Conservation (phyloP, 352 stramenopile species). For the Saprolegnia parasitica region DNA sequence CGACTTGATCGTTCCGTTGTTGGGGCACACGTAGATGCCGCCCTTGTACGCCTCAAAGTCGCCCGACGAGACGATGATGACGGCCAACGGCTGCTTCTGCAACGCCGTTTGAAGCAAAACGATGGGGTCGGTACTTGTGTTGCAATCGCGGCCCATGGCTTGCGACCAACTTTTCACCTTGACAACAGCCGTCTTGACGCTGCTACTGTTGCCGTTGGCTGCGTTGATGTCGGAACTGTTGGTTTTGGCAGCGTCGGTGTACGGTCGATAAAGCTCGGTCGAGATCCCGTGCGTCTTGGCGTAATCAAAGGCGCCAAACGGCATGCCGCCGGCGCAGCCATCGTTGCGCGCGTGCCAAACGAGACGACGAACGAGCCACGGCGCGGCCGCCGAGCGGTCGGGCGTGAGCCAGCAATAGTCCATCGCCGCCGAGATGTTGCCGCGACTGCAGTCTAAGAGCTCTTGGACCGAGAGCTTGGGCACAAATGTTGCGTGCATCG, state of each 20-base stretch:
- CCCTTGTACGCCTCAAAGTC: slow-evolving; percentile 76
- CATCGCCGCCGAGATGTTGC: slow-evolving; percentile 61
- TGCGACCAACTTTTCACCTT: slow-evolving; percentile 66
- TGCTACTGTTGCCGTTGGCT: slow-evolving; percentile 32
- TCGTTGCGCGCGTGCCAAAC: slow-evolving; percentile 67
- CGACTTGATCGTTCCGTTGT: slow-evolving; percentile 32
- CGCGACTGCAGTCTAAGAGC: slow-evolving; percentile 67
- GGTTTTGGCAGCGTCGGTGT: slow-evolving; percentile 40
- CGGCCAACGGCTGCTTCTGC: slow-evolving; percentile 65
- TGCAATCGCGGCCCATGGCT: slow-evolving; percentile 56
- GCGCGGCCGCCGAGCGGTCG: slow-evolving; percentile 34
- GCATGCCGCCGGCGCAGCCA: slow-evolving; percentile 66
- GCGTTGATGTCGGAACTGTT: too few relatives aligned
- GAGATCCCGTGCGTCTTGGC: slow-evolving; percentile 54
- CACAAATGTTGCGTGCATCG: slow-evolving; percentile 37
- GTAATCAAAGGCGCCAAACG: slow-evolving; percentile 71
- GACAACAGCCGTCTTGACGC: slow-evolving; percentile 44
- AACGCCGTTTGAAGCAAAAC: slow-evolving; percentile 62
- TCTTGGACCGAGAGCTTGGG: slow-evolving; percentile 72
- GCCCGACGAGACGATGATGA: slow-evolving; percentile 70
- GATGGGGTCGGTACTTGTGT: slow-evolving; percentile 42
- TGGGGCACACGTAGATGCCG: slow-evolving; percentile 52
- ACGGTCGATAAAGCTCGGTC: slow-evolving; percentile 64
- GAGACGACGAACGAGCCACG: slow-evolving; percentile 59
- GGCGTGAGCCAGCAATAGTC: slow-evolving; percentile 58